Conservation (phyloP, 441 rosid genomes). For the Populus hybrid region DNA sequence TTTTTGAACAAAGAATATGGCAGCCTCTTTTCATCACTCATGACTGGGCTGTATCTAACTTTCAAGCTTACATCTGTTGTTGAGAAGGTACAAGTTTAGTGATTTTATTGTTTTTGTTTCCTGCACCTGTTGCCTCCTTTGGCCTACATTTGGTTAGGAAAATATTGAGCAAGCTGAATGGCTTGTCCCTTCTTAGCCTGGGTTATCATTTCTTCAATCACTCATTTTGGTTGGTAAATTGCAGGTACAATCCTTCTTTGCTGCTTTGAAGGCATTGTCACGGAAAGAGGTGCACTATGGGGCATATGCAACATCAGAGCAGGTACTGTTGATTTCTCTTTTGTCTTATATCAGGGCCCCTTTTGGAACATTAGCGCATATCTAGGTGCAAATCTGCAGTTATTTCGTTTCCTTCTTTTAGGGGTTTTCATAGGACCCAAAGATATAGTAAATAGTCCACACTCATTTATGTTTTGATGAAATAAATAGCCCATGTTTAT, state of each 20-base stretch:
- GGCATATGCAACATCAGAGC: constrained; percentile 72
- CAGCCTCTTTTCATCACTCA: constrained; percentile 75
- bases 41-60: constrained; percentile 75
- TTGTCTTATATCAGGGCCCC: background rate
- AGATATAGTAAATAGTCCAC: background rate
- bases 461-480: background rate
- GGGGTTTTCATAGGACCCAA: background rate
- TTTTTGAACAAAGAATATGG: constrained; percentile 83
- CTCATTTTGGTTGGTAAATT: constrained; percentile 9
- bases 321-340: constrained; percentile 39
- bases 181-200: background rate
- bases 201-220: background rate
- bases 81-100: constrained; percentile 49
- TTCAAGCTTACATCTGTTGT: constrained; percentile 78
- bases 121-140: background rate
- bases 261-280: constrained; percentile 66
- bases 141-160: background rate
- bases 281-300: constrained; percentile 75
- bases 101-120: background rate
- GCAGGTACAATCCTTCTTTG: constrained; percentile 74
- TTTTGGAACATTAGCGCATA: background rate
- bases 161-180: background rate
- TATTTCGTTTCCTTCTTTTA: background rate
- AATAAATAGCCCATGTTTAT: too few species aligned
- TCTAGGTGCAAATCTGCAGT: background rate